A percentile compares a stretch with the other conserved stretches of the same genome.
Evolutionary conservation across 2,329 filamentous ascomycete species (phyloP).

Genomic region (Colletotrichum coccodes): DNA sequence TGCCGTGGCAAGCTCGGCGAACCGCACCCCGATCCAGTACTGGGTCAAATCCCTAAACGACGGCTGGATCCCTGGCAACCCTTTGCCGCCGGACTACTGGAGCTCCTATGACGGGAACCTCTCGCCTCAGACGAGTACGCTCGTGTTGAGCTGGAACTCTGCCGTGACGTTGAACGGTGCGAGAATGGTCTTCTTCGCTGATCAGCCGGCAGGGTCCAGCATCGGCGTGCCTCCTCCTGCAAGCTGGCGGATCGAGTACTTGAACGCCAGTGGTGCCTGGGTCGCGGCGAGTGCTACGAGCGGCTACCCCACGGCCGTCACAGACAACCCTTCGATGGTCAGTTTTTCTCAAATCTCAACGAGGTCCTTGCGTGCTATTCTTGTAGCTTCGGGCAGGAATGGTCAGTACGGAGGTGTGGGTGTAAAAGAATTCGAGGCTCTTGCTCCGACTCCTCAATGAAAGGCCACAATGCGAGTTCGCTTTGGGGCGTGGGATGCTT

Average conservation of each 20-base stretch:
- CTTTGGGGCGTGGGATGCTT: not conserved
- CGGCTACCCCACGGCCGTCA: constrained; percentile 39
- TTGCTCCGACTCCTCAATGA: not conserved
- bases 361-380: constrained; percentile 34
- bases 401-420: constrained; percentile 8
- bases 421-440: constrained; percentile 15
- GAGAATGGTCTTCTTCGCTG: constrained; percentile 43
- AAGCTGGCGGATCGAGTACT: constrained; percentile 41
- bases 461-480: not conserved
- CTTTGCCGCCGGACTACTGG: constrained; percentile 50
- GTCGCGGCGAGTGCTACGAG: constrained; percentile 33
- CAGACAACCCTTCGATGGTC: constrained; percentile 39
- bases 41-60: constrained; percentile 48
- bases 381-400: constrained; percentile 37
- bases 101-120: constrained; percentile 42
- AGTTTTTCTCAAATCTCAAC: constrained; percentile 39
- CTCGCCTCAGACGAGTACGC: constrained; percentile 41
- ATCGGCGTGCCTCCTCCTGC: constrained; percentile 43
- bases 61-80: constrained; percentile 40
- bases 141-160: constrained; percentile 43
- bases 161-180: constrained; percentile 42
- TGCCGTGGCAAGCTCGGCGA: constrained; percentile 38
- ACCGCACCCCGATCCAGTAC: constrained; percentile 47
- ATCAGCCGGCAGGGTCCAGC: constrained; percentile 41
- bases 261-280: constrained; percentile 32